Base-by-base conservation (phyloP, 306 rosid species). In the Prunus mume region DNA sequence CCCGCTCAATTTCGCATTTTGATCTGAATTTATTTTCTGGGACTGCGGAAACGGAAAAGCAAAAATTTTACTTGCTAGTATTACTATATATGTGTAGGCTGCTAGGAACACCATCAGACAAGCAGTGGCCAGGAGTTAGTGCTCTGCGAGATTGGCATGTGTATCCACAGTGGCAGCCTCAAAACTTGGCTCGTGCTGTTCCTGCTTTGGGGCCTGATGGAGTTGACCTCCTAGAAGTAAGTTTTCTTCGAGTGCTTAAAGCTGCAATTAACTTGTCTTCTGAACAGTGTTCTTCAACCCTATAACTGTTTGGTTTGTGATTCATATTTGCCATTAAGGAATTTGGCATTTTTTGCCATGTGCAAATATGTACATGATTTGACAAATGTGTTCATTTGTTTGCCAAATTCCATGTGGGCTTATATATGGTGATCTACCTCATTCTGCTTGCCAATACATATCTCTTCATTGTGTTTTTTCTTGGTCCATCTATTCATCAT, bases 61-160 rank as follows among this genome's bases (percentile, higher is more conserved):
- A 5, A 30, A 68, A 55, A 1, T 43, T 74, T 72, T 64, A 41
- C 19, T 41, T 54, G 9, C 10, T 22, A 27, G 17, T 25, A 18
- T 65, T 52, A 0, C 6, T 19, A n/a, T 22, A 14, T 15, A n/a
- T 69, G 50, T 55, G 27, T 30, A 93, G 97, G 96, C 76, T 92
- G 73, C 75, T 95, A 73, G 98, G 98, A 30, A 95, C 98, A 60
- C 97, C 97, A 57, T 82, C 87, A 0, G 98, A 95, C 79, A 88
- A 86, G 74, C 81, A 86, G 57, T 95, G 98, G 98, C 91, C 96
- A 0, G 97, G 98, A 55, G 98, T 95, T 81, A 81, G 87, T 78
- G 73, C 92, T 64, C 75, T 95, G 74, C 85, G 96, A 71, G 98
- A 95, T 68, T 95, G 97, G 99, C 97, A 95, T 81, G 91, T 84